These are phyloP conservation scores for Phylloporus sp. DNA, from an alignment of 768 basidiomycete species.

Conservation along the genomic window DNA sequence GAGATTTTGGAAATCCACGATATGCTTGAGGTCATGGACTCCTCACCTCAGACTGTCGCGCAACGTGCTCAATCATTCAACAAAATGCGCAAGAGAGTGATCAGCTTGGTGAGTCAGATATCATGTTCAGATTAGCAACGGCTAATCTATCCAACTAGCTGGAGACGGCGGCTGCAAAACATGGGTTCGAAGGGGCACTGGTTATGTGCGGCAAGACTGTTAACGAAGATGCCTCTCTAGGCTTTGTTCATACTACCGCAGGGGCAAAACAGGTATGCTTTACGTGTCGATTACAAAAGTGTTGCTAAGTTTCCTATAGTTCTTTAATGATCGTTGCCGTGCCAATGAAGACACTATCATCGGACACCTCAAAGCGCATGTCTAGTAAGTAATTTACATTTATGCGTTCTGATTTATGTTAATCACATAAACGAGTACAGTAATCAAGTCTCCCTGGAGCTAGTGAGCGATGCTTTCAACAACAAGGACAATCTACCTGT, in stretches of 20 bases:
- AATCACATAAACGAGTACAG: too few species aligned
- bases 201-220: constrained; percentile 9
- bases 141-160: background rate
- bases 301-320: constrained; percentile 1
- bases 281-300: background rate
- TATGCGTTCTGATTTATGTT: too few species aligned
- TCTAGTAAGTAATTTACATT: constrained; percentile 14
- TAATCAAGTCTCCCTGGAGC: constrained; percentile 4
- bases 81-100: background rate
- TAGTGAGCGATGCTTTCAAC: background rate
- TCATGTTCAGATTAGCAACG: too few species aligned
- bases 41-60: background rate
- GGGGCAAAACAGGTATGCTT: background rate
- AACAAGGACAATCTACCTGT: background rate
- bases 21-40: background rate
- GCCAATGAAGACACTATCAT: background rate
- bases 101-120: background rate
- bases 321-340: background rate
- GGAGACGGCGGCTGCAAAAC: background rate
- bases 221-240: constrained; percentile 4
- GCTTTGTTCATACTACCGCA: background rate
- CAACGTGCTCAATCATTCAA: background rate
- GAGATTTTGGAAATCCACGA: constrained; percentile 3
- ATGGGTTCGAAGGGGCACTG: constrained; percentile 8
- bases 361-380: constrained; percentile 5